phyloP scores from a whole-genome alignment of 75 land plant genomes.

The Cunninghamia lanceolata region DNA sequence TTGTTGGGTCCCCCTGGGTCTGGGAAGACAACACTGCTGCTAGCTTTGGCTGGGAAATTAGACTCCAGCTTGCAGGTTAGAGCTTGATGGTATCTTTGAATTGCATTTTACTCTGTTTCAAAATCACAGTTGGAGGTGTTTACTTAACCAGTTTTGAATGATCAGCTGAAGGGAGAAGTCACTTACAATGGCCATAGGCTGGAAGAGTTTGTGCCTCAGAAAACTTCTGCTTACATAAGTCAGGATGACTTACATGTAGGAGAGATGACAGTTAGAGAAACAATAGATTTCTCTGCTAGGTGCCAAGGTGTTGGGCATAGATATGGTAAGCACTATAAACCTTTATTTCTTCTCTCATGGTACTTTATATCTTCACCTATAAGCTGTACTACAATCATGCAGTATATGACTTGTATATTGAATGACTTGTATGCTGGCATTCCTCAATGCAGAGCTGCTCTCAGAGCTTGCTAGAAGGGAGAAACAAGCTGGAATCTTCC shows the following conservation, averaged over 20 bases:
- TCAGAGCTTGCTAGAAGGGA: slow-evolving; percentile 83
- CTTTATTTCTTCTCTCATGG: background rate
- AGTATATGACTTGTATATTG: background rate
- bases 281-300: slow-evolving; percentile 83
- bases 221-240: slow-evolving; percentile 85
- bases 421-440: background rate
- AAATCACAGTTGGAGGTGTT: background rate
- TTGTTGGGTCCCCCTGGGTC: slow-evolving; percentile 83
- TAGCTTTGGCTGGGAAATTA: slow-evolving; percentile 78
- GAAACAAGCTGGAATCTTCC: slow-evolving; percentile 75
- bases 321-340: slow-evolving; percentile 37
- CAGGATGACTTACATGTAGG: slow-evolving; percentile 87
- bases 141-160: background rate
- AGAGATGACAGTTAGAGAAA: slow-evolving; percentile 90
- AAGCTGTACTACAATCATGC: background rate
- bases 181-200: slow-evolving; percentile 72
- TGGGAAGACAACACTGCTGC: slow-evolving; percentile 72
- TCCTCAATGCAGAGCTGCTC: slow-evolving; percentile 49
- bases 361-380: background rate
- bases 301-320: slow-evolving; percentile 82
- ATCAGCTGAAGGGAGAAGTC: slow-evolving; percentile 62
- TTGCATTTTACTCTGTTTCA: background rate
- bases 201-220: slow-evolving; percentile 74
- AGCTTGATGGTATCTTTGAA: background rate
- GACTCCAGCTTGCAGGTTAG: slow-evolving; percentile 63